Percentiles rank a stretch among this genome's conserved stretches.
phyloP scores from a whole-genome alignment of 345 rosid species.

The thale cress (Arabidopsis thaliana) region DNA sequence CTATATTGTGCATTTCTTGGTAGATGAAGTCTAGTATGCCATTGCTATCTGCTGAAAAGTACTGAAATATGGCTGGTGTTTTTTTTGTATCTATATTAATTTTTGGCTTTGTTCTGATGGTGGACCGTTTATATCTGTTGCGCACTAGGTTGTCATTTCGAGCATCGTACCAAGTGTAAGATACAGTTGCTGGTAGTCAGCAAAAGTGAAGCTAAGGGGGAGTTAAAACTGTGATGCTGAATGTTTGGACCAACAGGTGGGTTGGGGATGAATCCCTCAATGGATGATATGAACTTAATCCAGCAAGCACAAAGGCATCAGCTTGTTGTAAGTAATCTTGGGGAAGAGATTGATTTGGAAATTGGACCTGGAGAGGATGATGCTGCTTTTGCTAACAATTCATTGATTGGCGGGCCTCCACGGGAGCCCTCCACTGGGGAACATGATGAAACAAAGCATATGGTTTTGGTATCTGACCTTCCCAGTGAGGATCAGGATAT shows the following conservation, averaged over 20 bases:
- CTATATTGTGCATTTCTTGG: conserved; percentile 5
- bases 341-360: conserved; percentile 98
- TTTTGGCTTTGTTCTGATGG: conserved; percentile 9
- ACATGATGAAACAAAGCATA: conserved; percentile 79
- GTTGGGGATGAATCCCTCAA: conserved; percentile 84
- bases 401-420: conserved; percentile 69
- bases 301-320: conserved; percentile 98
- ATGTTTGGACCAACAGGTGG: conserved; percentile 87
- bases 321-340: conserved; percentile 86
- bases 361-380: conserved; percentile 95
- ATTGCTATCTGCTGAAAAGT: conserved; percentile 1
- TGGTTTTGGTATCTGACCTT: conserved; percentile 74
- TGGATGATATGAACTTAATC: conserved; percentile 97
- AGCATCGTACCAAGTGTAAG: conserved; percentile 23
- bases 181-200: conserved; percentile 36
- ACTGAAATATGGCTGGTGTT: conserved; percentile 10
- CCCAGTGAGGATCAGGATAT: conserved; percentile 72
- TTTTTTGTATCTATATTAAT: not conserved
- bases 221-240: conserved; percentile 78
- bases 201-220: conserved; percentile 42
- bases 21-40: conserved; percentile 13
- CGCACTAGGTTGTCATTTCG: conserved; percentile 14
- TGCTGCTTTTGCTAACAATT: conserved; percentile 74
- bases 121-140: conserved; percentile 16
- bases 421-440: conserved; percentile 80